Evolutionary conservation across 768 basidiomycete genomes (phyloP), one percentile per base, ranked within the genome.

Genomic region (Tylopilus cervinicoccineus): DNA sequence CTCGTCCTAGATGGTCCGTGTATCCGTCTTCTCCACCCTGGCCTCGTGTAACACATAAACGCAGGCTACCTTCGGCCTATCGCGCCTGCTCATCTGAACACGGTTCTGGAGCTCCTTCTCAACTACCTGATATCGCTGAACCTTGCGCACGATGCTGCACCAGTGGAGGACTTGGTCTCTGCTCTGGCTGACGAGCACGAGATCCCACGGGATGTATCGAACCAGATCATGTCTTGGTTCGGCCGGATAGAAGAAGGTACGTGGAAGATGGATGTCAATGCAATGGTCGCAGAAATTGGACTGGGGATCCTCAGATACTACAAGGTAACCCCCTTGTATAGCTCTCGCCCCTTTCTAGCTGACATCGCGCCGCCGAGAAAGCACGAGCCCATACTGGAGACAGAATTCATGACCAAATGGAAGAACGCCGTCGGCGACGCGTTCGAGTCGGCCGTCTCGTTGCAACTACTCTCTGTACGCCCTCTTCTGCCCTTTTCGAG

Each of bases 221-320:
- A 62, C 7, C 89, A 92, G 61, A 75, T 93, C 23, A 80, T 96
- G 73, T 62, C 69, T 0, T 94, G 94, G 85, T 97, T 95, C 56
- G 93, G 92, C 14, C 69, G 72, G 5, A 64, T 84, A 5, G 58
- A 67, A 14, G 71, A 72, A 16, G 79, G 71, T 4, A 67, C 65
- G 36, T 93, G 92, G 90, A 74, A 62, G 34, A 79, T 88, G 76
- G 76, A 93, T 47, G 72, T 76, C 27, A 65, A 71, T 6, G 72
- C 72, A 2, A 70, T 89, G 14, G 76, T 93, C 7, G 79, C 72
- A 51, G 85, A 94, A 61, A 70, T 95, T 14, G 95, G 94, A 1
- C 55, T 89, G 43, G 85, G 85, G 0, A 72, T 94, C 22, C 66
- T 98, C 45, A 72, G 83, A 36, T 71, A 74, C 17, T 67, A 85